These are phyloP conservation scores for Calocera viscosa DNA, from an alignment of 768 basidiomycete species.

Conservation along the genomic window DNA sequence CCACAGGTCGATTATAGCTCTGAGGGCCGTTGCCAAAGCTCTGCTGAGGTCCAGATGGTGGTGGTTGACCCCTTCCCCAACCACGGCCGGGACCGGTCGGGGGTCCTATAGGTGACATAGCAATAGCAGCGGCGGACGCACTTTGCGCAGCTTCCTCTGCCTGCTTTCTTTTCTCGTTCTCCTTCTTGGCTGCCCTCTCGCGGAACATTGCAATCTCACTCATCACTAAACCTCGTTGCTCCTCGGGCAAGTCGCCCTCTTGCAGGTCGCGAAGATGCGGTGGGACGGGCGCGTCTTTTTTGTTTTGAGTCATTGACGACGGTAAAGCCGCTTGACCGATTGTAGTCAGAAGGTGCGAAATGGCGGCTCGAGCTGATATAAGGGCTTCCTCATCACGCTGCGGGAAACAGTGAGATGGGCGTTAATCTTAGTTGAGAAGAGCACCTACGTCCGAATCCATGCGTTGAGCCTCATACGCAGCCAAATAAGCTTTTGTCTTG, in stretches of 20 bases:
- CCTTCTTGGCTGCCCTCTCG: slow-evolving; percentile 82
- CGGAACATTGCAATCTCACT: slow-evolving; percentile 95
- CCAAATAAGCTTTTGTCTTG: slow-evolving; percentile 78
- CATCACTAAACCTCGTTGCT: slow-evolving; percentile 77
- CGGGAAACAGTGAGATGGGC: slow-evolving; percentile 9
- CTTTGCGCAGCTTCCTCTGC: slow-evolving; percentile 34
- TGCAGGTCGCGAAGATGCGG: slow-evolving; percentile 95
- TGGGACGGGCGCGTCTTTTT: slow-evolving; percentile 42
- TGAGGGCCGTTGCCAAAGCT: slow-evolving; percentile 58
- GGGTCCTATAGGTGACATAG: slow-evolving; percentile 8
- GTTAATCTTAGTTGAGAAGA: slow-evolving; percentile 12
- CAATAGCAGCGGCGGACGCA: slow-evolving; percentile 8
- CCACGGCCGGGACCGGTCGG: slow-evolving; percentile 13
- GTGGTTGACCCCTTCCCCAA: neutral
- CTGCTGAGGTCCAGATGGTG: slow-evolving; percentile 57
- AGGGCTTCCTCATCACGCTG: slow-evolving; percentile 12
- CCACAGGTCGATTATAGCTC: slow-evolving; percentile 63
- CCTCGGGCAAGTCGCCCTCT: slow-evolving; percentile 92
- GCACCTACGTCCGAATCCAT: slow-evolving; percentile 67
- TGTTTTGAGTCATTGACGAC: neutral
- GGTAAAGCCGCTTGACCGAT: slow-evolving; percentile 10
- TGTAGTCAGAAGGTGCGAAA: slow-evolving; percentile 4
- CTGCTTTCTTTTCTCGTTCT: slow-evolving; percentile 55
- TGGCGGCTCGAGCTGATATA: slow-evolving; percentile 43
- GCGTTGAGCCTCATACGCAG: slow-evolving; percentile 68